phyloP scores from a whole-genome alignment of 441 rosid species.

The Erodium trifolium region DNA sequence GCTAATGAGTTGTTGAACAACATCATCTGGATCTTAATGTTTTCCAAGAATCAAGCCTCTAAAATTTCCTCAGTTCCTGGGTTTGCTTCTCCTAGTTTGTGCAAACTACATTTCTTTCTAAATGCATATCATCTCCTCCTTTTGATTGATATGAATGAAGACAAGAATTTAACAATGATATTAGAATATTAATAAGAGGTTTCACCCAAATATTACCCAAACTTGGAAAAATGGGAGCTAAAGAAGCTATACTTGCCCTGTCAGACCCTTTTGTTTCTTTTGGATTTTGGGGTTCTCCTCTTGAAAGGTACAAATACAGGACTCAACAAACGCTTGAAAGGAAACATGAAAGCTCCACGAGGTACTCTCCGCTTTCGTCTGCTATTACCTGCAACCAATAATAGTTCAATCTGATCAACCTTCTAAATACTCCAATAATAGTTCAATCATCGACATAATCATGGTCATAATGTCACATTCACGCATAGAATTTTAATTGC shows the following conservation, averaged over 20 bases:
- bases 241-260: neutral
- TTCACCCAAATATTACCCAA: neutral
- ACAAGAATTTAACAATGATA: neutral
- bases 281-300: constrained; percentile 31
- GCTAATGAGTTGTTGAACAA: neutral
- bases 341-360: constrained; percentile 25
- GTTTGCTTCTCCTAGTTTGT: neutral
- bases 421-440: constrained; percentile 4
- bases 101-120: neutral
- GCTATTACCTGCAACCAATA: constrained; percentile 33
- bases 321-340: constrained; percentile 43
- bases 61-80: neutral
- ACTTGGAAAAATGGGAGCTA: constrained; percentile 8
- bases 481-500: neutral
- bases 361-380: constrained; percentile 30
- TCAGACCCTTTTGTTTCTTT: constrained; percentile 13
- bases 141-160: neutral
- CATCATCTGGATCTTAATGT: neutral
- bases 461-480: neutral
- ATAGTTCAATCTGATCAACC: constrained; percentile 1
- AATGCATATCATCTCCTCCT: neutral
- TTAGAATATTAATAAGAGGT: constrained; percentile 2
- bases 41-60: neutral
- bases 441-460: neutral
- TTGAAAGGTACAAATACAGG: constrained; percentile 36